Conservation (phyloP, 805 yeast species). For the Candida cerambycidarum region DNA sequence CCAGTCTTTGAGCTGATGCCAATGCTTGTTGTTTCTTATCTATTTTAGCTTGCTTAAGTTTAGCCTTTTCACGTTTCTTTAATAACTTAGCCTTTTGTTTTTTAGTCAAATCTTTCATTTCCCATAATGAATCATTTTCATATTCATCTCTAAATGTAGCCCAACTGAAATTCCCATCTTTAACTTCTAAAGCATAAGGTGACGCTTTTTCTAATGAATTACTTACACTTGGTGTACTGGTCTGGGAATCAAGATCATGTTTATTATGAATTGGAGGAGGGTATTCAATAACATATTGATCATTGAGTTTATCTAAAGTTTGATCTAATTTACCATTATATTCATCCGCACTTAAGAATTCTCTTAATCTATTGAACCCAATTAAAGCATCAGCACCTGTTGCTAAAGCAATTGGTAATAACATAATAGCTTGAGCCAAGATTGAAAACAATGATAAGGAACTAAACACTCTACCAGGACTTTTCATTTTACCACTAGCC, state of each 20-base stretch:
- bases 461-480: conserved; percentile 42
- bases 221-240: neutral
- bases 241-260: neutral
- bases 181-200: conserved; percentile 23
- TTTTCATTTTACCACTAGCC: conserved; percentile 40
- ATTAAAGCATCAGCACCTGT: conserved; percentile 46
- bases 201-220: conserved; percentile 8
- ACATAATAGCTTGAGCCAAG: conserved; percentile 44
- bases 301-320: conserved; percentile 10
- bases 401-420: conserved; percentile 44
- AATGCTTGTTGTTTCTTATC: neutral
- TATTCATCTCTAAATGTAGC: conserved; percentile 27
- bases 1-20: neutral
- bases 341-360: conserved; percentile 27
- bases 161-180: conserved; percentile 32
- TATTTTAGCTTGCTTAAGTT: conserved; percentile 5
- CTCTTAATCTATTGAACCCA: conserved; percentile 34
- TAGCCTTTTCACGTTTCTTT: conserved; percentile 15
- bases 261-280: neutral
- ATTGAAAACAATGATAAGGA: conserved; percentile 42
- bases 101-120: conserved; percentile 14
- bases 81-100: conserved; percentile 13
- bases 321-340: conserved; percentile 16
- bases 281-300: conserved; percentile 13
- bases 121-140: conserved; percentile 25